Evolutionary conservation across 257 asterid species (phyloP).

Genomic region (Gentiana dahurica): DNA sequence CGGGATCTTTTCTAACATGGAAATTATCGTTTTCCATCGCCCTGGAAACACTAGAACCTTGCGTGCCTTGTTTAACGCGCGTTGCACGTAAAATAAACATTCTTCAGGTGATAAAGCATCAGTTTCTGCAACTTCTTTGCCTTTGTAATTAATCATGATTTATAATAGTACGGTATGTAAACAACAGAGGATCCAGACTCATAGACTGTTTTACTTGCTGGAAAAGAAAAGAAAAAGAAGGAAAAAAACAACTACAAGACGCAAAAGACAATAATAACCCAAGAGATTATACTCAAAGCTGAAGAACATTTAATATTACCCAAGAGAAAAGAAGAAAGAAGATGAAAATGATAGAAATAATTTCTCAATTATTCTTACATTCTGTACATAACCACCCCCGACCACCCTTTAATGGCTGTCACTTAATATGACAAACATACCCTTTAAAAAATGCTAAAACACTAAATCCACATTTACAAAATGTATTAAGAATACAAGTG

Average conservation of each 20-base stretch:
- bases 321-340: conserved; percentile 18
- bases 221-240: too few species aligned
- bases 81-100: conserved; percentile 60
- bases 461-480: conserved; percentile 18
- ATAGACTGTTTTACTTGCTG: too few species aligned
- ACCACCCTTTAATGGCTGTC: conserved; percentile 25
- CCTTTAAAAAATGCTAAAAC: conserved; percentile 11
- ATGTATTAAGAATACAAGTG: not conserved
- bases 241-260: too few species aligned
- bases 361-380: conserved; percentile 27
- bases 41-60: conserved; percentile 58
- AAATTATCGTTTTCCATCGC: conserved; percentile 76
- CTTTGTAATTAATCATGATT: conserved; percentile 59
- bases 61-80: conserved; percentile 56
- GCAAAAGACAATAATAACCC: conserved; percentile 22
- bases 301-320: conserved; percentile 3
- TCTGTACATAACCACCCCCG: conserved; percentile 21
- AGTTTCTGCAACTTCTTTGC: conserved; percentile 14
- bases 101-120: conserved; percentile 56
- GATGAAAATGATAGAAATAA: conserved; percentile 44
- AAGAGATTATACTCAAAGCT: conserved; percentile 21
- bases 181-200: too few species aligned
- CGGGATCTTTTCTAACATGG: conserved; percentile 61
- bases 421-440: conserved; percentile 12
- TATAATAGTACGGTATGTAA: too few species aligned